Conservation (phyloP, 2,329 filamentous ascomycete species). For the Cladosporium sp. region DNA sequence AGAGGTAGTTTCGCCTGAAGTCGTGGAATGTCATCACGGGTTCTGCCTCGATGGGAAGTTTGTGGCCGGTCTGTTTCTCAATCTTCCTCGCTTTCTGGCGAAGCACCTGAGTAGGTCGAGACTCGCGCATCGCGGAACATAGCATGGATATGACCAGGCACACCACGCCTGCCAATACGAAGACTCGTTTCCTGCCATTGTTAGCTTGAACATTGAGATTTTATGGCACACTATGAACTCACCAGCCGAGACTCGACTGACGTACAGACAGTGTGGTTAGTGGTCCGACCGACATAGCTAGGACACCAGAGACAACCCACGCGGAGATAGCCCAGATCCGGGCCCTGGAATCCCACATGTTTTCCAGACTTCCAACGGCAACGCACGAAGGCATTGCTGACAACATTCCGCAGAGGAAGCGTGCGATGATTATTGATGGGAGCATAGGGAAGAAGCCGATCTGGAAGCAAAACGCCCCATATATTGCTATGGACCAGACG, state of each 20-base stretch:
- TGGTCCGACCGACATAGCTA: slow-evolving; percentile 1
- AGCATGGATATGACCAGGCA: slow-evolving; percentile 33
- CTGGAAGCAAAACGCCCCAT: slow-evolving; percentile 35
- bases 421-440: slow-evolving; percentile 36
- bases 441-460: slow-evolving; percentile 37
- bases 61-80: slow-evolving; percentile 24
- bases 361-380: slow-evolving; percentile 46
- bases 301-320: background rate
- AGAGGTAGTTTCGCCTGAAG: slow-evolving; percentile 36
- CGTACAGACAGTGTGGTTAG: slow-evolving; percentile 13
- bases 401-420: slow-evolving; percentile 42
- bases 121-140: slow-evolving; percentile 40
- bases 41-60: slow-evolving; percentile 36
- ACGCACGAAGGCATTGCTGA: slow-evolving; percentile 48
- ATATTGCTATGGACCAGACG: slow-evolving; percentile 30
- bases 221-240: background rate
- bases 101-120: slow-evolving; percentile 43
- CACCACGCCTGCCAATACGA: slow-evolving; percentile 39
- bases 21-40: slow-evolving; percentile 33
- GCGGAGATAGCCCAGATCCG: slow-evolving; percentile 35
- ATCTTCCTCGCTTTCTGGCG: slow-evolving; percentile 32
- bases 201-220: background rate
- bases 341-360: slow-evolving; percentile 44
- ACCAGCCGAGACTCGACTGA: slow-evolving; percentile 19
- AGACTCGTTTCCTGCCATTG: slow-evolving; percentile 41